A percentile compares a stretch with the other conserved stretches of the same genome.
Evolutionary conservation across 352 stramenopile genomes (phyloP).

Genomic region (Thalassiosira delicatula): DNA sequence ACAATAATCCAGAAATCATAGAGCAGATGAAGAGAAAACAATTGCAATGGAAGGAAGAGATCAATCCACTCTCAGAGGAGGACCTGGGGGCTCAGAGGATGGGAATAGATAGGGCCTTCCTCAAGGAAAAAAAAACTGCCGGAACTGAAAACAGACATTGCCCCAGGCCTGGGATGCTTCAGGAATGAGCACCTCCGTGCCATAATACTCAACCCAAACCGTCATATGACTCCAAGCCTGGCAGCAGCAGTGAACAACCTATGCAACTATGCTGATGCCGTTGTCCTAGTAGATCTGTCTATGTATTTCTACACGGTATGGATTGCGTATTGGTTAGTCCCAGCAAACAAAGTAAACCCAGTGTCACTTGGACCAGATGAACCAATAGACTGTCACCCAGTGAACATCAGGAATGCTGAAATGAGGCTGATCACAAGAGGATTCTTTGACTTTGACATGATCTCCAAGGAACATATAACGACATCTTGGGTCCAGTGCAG

Average conservation of each 20-base stretch:
- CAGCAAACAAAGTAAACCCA: neutral
- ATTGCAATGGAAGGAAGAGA: neutral
- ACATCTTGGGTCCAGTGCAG: no score
- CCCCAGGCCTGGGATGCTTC: conserved; percentile 11
- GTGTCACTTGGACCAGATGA: neutral
- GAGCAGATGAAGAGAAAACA: conserved; percentile 10
- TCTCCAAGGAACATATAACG: no score
- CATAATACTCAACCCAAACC: conserved; percentile 2
- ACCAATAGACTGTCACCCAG: neutral
- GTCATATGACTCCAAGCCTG: neutral
- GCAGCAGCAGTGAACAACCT: conserved; percentile 13
- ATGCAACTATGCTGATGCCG: neutral
- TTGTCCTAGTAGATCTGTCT: conserved; percentile 10
- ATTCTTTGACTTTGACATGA: no score
- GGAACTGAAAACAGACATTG: neutral
- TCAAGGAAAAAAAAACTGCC: neutral
- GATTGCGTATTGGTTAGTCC: neutral
- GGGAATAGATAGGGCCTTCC: neutral
- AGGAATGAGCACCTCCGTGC: conserved; percentile 13
- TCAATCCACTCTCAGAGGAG: neutral
- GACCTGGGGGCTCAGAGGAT: neutral
- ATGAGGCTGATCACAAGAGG: no score
- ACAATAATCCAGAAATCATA: neutral
- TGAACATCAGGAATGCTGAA: no score
- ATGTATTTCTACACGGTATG: conserved; percentile 25